Evolutionary conservation across 441 rosid species (phyloP).

Genomic region (Macaranga tanarius): DNA sequence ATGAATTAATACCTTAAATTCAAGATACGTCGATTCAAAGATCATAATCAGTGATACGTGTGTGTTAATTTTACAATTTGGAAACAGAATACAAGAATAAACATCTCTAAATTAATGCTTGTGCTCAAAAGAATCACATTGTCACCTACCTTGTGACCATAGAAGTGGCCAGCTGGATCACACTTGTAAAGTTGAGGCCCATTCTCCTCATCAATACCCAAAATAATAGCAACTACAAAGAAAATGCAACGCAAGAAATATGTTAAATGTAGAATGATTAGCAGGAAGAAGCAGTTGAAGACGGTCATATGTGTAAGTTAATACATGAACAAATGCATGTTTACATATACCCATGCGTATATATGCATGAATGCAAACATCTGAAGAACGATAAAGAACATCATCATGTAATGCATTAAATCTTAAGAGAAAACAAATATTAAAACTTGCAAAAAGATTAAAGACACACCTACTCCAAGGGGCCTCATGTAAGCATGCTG

Average conservation of each 20-base stretch:
- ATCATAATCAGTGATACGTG: not conserved
- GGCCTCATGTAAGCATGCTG: slow-evolving; percentile 99
- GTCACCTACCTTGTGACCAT: slow-evolving; percentile 82
- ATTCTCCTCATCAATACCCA: slow-evolving; percentile 89
- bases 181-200: slow-evolving; percentile 93
- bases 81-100: not conserved
- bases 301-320: not conserved
- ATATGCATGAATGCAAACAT: not conserved
- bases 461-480: slow-evolving; percentile 83
- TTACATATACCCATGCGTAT: too few relatives aligned
- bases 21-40: not conserved
- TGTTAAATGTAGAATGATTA: not conserved
- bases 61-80: not conserved
- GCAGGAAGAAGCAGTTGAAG: not conserved
- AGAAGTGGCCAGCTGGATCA: slow-evolving; percentile 99
- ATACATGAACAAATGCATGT: not conserved
- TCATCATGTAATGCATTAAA: not conserved
- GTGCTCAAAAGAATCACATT: not conserved
- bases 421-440: not conserved
- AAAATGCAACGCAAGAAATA: slow-evolving; percentile 10
- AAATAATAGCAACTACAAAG: slow-evolving; percentile 82
- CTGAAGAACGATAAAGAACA: not conserved
- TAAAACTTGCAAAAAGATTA: slow-evolving; percentile 16
- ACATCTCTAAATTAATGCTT: not conserved
- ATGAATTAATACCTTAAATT: not conserved